A percentile compares a stretch with the other conserved stretches of the same genome.
phyloP scores from a whole-genome alignment of 164 flowering plant genomes.

The Cinnamomum chago region DNA sequence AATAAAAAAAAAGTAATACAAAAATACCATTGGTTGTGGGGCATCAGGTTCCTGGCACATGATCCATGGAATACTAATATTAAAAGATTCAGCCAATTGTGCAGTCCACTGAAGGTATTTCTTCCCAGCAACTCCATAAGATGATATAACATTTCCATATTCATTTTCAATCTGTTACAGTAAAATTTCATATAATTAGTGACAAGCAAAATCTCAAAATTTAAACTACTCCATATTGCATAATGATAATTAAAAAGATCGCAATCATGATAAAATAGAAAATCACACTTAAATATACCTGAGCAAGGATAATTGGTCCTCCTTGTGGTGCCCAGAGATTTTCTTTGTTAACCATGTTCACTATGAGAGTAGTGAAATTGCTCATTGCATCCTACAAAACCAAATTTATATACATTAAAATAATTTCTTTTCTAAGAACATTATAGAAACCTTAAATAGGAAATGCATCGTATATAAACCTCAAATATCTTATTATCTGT shows the following conservation, averaged over 20 bases:
- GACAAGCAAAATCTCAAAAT: neutral
- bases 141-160: constrained; percentile 27
- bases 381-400: constrained; percentile 2
- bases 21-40: constrained; percentile 38
- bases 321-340: constrained; percentile 13
- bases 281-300: neutral
- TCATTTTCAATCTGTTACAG: constrained; percentile 38
- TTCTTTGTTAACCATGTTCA: constrained; percentile 4
- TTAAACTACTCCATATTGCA: neutral
- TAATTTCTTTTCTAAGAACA: neutral
- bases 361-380: constrained; percentile 3
- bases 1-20: neutral
- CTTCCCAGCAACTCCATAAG: constrained; percentile 31
- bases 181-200: neutral
- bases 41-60: constrained; percentile 51
- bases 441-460: neutral
- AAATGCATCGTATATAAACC: neutral
- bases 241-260: neutral
- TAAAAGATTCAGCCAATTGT: constrained; percentile 28
- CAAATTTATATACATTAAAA: neutral
- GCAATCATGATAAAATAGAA: neutral
- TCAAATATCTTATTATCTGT: constrained; percentile 32
- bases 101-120: constrained; percentile 40
- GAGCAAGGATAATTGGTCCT: constrained; percentile 13
- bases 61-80: constrained; percentile 47